These are phyloP conservation scores for Bipolaris zeicola DNA, from an alignment of 2,329 filamentous ascomycete genomes.

Conservation along the genomic window DNA sequence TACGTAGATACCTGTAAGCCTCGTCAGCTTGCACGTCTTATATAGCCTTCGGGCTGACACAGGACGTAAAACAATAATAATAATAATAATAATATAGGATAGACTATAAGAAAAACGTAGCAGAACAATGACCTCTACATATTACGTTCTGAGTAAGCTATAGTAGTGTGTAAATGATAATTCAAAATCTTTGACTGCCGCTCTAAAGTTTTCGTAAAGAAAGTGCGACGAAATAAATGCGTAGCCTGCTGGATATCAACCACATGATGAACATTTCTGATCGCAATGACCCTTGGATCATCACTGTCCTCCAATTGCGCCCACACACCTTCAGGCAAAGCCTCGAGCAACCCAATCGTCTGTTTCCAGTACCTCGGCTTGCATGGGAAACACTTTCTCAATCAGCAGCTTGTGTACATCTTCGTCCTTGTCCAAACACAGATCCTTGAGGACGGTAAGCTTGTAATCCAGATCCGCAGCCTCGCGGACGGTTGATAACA, in stretches of 20 bases:
- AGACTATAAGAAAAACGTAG: too few species aligned
- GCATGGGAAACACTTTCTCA: neutral
- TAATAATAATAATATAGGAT: too few species aligned
- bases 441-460: neutral
- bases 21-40: too few species aligned
- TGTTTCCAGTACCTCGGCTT: neutral
- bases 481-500: neutral
- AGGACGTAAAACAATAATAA: too few species aligned
- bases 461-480: neutral
- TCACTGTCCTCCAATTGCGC: neutral
- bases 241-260: neutral
- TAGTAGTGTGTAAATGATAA: neutral
- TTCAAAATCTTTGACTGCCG: too few species aligned
- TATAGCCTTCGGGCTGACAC: too few species aligned
- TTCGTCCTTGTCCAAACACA: neutral
- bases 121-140: too few species aligned
- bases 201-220: neutral
- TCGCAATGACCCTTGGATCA: neutral
- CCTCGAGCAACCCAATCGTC: neutral
- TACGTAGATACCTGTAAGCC: too few species aligned
- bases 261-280: neutral
- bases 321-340: neutral
- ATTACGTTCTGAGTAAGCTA: neutral
- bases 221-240: neutral
- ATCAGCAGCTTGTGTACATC: neutral